Base-by-base conservation (phyloP, 1,284 basidiomycete genomes). In the Tylopilus orsonianus region DNA sequence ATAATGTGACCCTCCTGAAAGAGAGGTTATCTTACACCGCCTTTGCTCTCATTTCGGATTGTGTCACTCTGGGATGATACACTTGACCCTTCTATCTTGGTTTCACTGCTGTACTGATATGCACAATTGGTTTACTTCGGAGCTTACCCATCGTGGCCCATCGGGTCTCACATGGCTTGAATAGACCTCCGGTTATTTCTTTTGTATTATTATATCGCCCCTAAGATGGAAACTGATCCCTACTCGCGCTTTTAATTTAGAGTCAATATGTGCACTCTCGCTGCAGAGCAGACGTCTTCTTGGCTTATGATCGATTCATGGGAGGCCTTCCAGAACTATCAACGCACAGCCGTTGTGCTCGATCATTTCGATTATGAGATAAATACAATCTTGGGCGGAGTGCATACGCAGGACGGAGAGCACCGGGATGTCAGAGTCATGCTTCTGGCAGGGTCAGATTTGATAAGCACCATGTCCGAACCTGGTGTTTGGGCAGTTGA, bases 391-490 rank as follows among this genome's bases (percentile, higher is more conserved):
- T 74, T 83, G 18, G 86, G 88, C 20, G 90, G 91, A 41, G 80
- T 87, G 39, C 70, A 73, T 32, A 84, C 85, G 4, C 72, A 73
- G 50, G 79, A 82, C 55, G 86, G 84, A 35, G 78, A 85, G 65
- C 79, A 74, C 49, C 77, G 83, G 35, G 72, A 75, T 55, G 83
- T 87, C 50, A 80, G 78, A 36, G 80, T 98, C 57, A 95, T 99
- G 89, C 83, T 99, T 23, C 81, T 99, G 45, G 97, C 97, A 3
- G 97, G 96, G 30, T 95, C 92, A 20, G 96, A 99, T 70, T 77
- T 99, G 59, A 99, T 99, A 66, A 87, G 93, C 66, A 97, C 93
- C 44, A 98, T 99, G 87, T 93, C 91, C 57, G 93, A 98, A 71
- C 93, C 93, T n/a, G 97, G 97, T 13, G 94, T 99, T 19, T 99